phyloP scores from a whole-genome alignment of 257 asterid species.

The Fraxinus pennsylvanica region DNA sequence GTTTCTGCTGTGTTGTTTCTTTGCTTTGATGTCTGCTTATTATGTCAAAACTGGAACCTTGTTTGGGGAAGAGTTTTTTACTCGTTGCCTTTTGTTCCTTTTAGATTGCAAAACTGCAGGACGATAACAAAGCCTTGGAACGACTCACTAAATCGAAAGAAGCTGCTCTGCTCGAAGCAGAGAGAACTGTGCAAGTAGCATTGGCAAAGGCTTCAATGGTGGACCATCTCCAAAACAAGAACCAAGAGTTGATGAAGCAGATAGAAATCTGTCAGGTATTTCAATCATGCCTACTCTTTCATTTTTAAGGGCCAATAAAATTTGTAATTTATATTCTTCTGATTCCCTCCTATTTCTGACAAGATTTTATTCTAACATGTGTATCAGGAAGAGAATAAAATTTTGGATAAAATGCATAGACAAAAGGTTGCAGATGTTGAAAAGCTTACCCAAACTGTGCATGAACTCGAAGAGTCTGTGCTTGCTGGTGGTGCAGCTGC shows the following conservation, averaged over 20 bases:
- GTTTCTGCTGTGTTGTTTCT: slow-evolving; percentile 37
- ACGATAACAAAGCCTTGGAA: slow-evolving; percentile 94
- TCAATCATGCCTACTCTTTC: slow-evolving; percentile 12
- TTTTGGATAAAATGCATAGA: slow-evolving; percentile 89
- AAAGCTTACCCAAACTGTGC: slow-evolving; percentile 94
- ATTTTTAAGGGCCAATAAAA: slow-evolving; percentile 9
- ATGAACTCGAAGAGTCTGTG: slow-evolving; percentile 98
- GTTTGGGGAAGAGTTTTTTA: slow-evolving; percentile 22
- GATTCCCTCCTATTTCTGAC: slow-evolving; percentile 8
- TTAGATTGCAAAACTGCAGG: slow-evolving; percentile 92
- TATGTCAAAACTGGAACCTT: slow-evolving; percentile 11
- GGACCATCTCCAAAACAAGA: slow-evolving; percentile 96
- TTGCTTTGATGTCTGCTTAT: slow-evolving; percentile 20
- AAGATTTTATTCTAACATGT: slow-evolving; percentile 3
- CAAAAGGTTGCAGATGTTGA: slow-evolving; percentile 99
- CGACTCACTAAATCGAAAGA: slow-evolving; percentile 97
- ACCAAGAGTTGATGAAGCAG: slow-evolving; percentile 97
- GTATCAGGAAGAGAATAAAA: slow-evolving; percentile 91
- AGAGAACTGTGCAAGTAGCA: slow-evolving; percentile 91
- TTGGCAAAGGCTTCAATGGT: slow-evolving; percentile 98
- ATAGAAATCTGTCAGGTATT: slow-evolving; percentile 94
- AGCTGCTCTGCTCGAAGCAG: slow-evolving; percentile 95
- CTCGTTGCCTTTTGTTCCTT: slow-evolving; percentile 24
- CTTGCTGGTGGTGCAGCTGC: slow-evolving; percentile 99
- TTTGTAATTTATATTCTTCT: slow-evolving; percentile 16